These are phyloP conservation scores for Leccinum broughii DNA, from an alignment of 768 basidiomycete genomes.

Conservation along the genomic window DNA sequence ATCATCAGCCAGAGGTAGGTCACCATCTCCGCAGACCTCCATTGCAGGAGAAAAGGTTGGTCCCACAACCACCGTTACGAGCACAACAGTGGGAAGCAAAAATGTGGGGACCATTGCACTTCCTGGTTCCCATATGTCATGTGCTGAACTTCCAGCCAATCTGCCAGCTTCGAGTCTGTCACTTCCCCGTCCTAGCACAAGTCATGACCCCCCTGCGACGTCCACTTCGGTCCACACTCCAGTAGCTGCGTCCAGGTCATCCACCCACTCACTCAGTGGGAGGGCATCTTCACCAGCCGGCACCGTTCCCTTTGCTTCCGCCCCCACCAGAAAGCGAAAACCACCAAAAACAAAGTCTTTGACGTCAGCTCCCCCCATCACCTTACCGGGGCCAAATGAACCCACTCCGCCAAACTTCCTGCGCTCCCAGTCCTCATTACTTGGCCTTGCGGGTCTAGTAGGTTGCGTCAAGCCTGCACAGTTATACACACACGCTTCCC, in stretches of 20 bases:
- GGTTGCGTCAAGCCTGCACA: constrained; percentile 59
- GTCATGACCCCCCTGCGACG: constrained; percentile 30
- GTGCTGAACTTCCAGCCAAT: constrained; percentile 84
- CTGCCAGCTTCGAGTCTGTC: constrained; percentile 68
- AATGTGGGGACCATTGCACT: constrained; percentile 98
- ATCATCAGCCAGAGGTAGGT: constrained; percentile 73
- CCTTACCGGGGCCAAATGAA: constrained; percentile 59
- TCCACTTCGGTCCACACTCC: constrained; percentile 3
- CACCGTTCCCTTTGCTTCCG: background rate
- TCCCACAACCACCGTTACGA: constrained; percentile 29
- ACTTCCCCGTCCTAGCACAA: constrained; percentile 11
- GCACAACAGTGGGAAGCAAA: constrained; percentile 20
- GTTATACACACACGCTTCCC: constrained; percentile 12
- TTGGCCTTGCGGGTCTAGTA: constrained; percentile 73
- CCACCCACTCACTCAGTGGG: constrained; percentile 12
- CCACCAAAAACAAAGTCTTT: constrained; percentile 37
- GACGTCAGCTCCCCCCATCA: constrained; percentile 56
- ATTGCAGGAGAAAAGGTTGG: constrained; percentile 16
- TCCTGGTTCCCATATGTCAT: constrained; percentile 84
- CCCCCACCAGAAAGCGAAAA: constrained; percentile 35
- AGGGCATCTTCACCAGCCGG: constrained; percentile 12
- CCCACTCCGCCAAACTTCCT: constrained; percentile 69
- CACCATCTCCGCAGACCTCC: constrained; percentile 53
- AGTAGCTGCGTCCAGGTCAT: constrained; percentile 11
- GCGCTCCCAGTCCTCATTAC: constrained; percentile 68